Percentiles rank a stretch among this genome's conserved stretches.
These are phyloP conservation scores for Lophiostoma macrostomum DNA, from an alignment of 495 filamentous ascomycete genomes.

Conservation along the genomic window DNA sequence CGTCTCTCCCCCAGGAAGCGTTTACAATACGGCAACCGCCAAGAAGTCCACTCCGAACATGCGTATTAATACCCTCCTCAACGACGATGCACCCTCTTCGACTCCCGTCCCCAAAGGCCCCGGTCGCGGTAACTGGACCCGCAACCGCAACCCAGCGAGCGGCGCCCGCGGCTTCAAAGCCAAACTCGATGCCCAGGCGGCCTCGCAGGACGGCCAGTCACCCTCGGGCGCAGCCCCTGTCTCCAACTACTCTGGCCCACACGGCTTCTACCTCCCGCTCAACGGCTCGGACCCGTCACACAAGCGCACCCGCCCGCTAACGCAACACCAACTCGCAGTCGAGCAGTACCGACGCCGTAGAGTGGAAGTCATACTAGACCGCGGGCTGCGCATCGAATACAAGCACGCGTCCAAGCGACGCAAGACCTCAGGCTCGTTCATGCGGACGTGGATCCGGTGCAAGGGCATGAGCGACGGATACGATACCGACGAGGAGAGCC, in stretches of 20 bases:
- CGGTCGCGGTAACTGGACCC: conserved; percentile 45
- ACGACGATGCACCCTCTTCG: conserved; percentile 36
- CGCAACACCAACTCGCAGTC: conserved; percentile 88
- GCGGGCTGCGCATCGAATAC: conserved; percentile 56
- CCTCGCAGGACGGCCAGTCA: conserved; percentile 17
- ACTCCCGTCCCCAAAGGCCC: conserved; percentile 38
- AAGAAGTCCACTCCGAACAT: conserved; percentile 38
- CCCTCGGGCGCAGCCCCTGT: conserved; percentile 12
- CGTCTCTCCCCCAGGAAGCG: conserved; percentile 24
- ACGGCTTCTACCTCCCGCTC: conserved; percentile 37
- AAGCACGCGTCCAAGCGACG: conserved; percentile 39
- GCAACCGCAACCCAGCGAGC: conserved; percentile 32
- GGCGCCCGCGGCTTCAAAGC: conserved; percentile 21
- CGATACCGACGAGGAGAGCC: conserved; percentile 67
- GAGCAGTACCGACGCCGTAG: conserved; percentile 84
- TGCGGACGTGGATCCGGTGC: conserved; percentile 67
- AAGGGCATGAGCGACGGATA: conserved; percentile 67
- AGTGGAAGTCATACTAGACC: conserved; percentile 80
- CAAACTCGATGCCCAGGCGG: conserved; percentile 19
- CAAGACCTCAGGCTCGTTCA: conserved; percentile 57
- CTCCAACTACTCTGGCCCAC: conserved; percentile 22
- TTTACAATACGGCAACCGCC: conserved; percentile 8
- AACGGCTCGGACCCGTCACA: conserved; percentile 35
- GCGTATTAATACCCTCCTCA: conserved; percentile 45
- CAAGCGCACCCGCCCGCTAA: conserved; percentile 77